These are phyloP conservation scores for Amphibolis antarctica DNA, from an alignment of 106 monocot species.

Conservation along the genomic window DNA sequence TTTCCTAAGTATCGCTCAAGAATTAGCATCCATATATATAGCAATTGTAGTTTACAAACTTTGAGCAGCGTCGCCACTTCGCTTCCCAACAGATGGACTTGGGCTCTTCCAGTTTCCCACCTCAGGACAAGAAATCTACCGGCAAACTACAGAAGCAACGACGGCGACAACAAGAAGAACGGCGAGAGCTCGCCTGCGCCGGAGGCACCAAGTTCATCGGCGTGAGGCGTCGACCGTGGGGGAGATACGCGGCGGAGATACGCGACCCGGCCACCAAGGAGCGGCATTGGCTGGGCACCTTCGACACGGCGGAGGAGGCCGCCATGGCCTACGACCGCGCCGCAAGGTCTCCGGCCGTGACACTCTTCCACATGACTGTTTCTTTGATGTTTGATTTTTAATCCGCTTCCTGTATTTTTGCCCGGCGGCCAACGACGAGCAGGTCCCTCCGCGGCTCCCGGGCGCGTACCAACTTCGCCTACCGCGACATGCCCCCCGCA, in stretches of 20 bases:
- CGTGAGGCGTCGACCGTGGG: conserved; percentile 70
- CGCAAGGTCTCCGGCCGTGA: neutral
- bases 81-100: too few relatives aligned
- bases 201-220: conserved; percentile 12
- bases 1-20: too few relatives aligned
- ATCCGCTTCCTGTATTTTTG: too few relatives aligned
- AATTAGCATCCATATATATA: too few relatives aligned
- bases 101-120: neutral
- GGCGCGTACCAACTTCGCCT: conserved; percentile 15
- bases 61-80: too few relatives aligned
- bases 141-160: neutral
- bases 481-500: conserved; percentile 12
- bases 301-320: conserved; percentile 77
- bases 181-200: neutral
- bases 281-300: conserved; percentile 77
- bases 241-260: conserved; percentile 73
- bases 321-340: conserved; percentile 4
- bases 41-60: too few relatives aligned
- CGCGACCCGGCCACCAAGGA: conserved; percentile 69
- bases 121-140: neutral
- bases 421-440: too few relatives aligned
- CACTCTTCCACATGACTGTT: neutral
- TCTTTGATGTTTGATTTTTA: neutral
- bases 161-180: neutral
- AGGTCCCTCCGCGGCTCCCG: conserved; percentile 12